Conservation (phyloP, 768 basidiomycete genomes). For the Exidia glandulosa region DNA sequence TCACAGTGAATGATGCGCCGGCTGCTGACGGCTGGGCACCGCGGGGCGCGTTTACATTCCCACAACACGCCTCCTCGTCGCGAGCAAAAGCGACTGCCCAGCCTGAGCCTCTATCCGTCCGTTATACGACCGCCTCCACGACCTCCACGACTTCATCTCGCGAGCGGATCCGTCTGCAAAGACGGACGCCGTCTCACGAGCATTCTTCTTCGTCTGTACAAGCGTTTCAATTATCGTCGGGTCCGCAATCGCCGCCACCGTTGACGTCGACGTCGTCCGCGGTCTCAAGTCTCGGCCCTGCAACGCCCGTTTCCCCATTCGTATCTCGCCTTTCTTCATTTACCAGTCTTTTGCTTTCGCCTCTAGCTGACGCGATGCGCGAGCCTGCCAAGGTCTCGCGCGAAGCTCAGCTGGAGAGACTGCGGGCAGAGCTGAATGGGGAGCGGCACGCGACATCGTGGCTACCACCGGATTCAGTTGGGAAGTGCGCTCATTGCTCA, state of each 20-base stretch:
- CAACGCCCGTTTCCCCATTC: constrained; percentile 12
- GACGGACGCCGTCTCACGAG: too few species aligned
- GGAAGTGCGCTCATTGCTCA: background rate
- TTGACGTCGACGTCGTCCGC: constrained; percentile 37
- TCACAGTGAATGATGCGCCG: background rate
- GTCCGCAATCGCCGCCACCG: constrained; percentile 48
- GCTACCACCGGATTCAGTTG: background rate
- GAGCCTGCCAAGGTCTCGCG: constrained; percentile 40
- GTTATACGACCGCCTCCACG: constrained; percentile 30
- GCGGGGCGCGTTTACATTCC: background rate
- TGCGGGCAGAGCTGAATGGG: constrained; percentile 42
- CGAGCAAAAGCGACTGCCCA: constrained; percentile 1
- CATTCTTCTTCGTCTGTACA: background rate
- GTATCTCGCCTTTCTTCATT: constrained; percentile 7
- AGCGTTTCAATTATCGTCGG: constrained; percentile 32
- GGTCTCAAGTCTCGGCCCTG: constrained; percentile 7
- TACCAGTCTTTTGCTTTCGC: constrained; percentile 5
- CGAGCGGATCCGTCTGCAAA: background rate
- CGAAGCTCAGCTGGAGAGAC: constrained; percentile 54
- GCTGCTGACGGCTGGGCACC: background rate
- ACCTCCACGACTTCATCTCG: constrained; percentile 25
- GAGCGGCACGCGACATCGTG: constrained; percentile 10
- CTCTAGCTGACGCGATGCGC: constrained; percentile 15
- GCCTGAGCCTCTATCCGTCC: constrained; percentile 37
- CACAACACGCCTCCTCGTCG: constrained; percentile 10